Percentiles rank a stretch among this genome's conserved stretches.
Evolutionary conservation across 257 asterid genomes (phyloP).

Genomic region (Scutellaria galericulata): DNA sequence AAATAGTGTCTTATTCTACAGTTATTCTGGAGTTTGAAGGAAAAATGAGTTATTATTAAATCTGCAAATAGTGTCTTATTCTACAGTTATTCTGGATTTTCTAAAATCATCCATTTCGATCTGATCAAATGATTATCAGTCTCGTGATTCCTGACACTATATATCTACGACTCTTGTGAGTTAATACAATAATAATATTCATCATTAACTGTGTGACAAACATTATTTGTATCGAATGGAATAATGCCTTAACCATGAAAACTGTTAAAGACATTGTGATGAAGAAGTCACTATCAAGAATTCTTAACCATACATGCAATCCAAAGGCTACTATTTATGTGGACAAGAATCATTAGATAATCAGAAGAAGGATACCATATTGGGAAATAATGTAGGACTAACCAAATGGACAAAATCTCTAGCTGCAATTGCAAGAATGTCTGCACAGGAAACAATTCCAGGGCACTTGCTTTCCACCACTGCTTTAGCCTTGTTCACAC

Average conservation of each 20-base stretch:
- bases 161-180: background rate
- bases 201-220: too few relatives aligned
- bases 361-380: background rate
- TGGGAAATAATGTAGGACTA: constrained; percentile 28
- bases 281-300: constrained; percentile 38
- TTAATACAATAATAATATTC: too few relatives aligned
- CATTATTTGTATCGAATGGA: background rate
- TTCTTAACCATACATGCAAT: constrained; percentile 10
- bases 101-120: background rate
- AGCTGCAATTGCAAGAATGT: constrained; percentile 89
- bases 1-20: too few relatives aligned
- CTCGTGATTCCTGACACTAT: constrained; percentile 34
- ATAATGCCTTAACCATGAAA: background rate
- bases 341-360: constrained; percentile 26
- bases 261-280: background rate
- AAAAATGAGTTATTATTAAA: background rate
- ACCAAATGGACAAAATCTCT: constrained; percentile 93
- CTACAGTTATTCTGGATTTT: constrained; percentile 6
- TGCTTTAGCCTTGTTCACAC: constrained; percentile 66
- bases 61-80: constrained; percentile 17
- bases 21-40: too few relatives aligned
- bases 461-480: constrained; percentile 91
- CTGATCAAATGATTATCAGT: constrained; percentile 10
- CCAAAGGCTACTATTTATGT: background rate
- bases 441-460: constrained; percentile 91